Evolutionary conservation across 805 yeast species (phyloP).

Genomic region (Teunomyces barrocoloradensis): DNA sequence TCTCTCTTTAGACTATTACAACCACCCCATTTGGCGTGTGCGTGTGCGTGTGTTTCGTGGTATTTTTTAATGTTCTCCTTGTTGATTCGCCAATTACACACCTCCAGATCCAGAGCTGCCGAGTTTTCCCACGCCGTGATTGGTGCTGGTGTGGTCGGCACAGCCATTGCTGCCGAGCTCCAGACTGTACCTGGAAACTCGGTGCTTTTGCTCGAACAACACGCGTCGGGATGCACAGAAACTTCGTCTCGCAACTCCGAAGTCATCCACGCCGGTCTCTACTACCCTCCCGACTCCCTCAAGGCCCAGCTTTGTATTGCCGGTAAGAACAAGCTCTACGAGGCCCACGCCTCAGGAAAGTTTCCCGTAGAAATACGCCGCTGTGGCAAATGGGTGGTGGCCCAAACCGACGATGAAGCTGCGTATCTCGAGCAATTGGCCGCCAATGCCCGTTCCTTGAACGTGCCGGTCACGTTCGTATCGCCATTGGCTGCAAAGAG

Average conservation of each 20-base stretch:
- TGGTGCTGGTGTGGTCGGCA: slow-evolving; percentile 86
- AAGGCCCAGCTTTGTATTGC: slow-evolving; percentile 68
- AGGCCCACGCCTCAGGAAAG: slow-evolving; percentile 35
- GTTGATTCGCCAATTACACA: neutral
- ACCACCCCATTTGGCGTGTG: neutral
- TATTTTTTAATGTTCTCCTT: no score
- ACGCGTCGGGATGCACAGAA: slow-evolving; percentile 66
- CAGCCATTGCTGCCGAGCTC: slow-evolving; percentile 75
- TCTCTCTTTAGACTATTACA: no score
- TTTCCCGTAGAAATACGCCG: slow-evolving; percentile 48
- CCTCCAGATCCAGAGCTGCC: neutral
- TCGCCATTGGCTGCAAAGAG: slow-evolving; percentile 41
- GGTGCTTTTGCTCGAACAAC: slow-evolving; percentile 69
- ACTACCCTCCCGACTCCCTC: slow-evolving; percentile 68
- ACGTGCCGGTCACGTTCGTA: slow-evolving; percentile 57
- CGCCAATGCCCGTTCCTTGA: slow-evolving; percentile 42
- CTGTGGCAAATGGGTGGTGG: slow-evolving; percentile 88
- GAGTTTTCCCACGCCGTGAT: slow-evolving; percentile 72
- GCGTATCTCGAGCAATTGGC: slow-evolving; percentile 53
- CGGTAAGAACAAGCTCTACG: slow-evolving; percentile 71
- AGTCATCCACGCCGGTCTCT: slow-evolving; percentile 88
- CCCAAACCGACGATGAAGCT: slow-evolving; percentile 65
- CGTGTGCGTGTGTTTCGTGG: no score
- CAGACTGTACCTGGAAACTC: slow-evolving; percentile 40
- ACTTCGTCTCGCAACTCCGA: slow-evolving; percentile 90